Conservation (phyloP, 805 yeast species). For the Hyphopichia homilentoma region DNA sequence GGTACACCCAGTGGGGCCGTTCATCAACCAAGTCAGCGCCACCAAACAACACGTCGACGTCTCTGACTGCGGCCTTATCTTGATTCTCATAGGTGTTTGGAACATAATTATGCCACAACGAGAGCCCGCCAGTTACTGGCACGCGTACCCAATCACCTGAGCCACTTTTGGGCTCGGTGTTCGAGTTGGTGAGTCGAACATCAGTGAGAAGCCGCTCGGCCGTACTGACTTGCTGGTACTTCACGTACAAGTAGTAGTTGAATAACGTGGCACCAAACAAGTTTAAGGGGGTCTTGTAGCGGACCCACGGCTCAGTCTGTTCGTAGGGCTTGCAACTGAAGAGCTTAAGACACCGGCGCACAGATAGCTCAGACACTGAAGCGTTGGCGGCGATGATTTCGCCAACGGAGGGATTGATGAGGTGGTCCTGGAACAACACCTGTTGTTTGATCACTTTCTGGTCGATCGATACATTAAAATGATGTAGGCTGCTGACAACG, state of each 20-base stretch:
- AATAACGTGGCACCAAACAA: neutral
- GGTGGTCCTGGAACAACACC: neutral
- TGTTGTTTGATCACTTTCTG: too few relatives aligned
- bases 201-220: neutral
- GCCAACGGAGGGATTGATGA: neutral
- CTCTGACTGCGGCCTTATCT: constrained; percentile 13
- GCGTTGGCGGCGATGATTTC: neutral
- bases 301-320: neutral
- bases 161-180: too few relatives aligned
- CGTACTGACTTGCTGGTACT: neutral
- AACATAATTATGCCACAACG: too few relatives aligned
- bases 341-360: neutral
- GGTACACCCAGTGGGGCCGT: constrained; percentile 20
- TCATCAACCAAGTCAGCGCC: constrained; percentile 25
- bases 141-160: too few relatives aligned
- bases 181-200: too few relatives aligned
- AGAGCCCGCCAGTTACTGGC: too few relatives aligned
- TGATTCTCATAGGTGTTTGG: neutral
- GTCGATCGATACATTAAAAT: too few relatives aligned
- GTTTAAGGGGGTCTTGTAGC: neutral
- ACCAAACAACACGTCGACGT: constrained; percentile 27
- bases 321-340: neutral
- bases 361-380: neutral
- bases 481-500: neutral
- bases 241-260: constrained; percentile 1